Evolutionary conservation across 2,329 filamentous ascomycete genomes (phyloP).

Genomic region (Colletotrichum liaoningense): DNA sequence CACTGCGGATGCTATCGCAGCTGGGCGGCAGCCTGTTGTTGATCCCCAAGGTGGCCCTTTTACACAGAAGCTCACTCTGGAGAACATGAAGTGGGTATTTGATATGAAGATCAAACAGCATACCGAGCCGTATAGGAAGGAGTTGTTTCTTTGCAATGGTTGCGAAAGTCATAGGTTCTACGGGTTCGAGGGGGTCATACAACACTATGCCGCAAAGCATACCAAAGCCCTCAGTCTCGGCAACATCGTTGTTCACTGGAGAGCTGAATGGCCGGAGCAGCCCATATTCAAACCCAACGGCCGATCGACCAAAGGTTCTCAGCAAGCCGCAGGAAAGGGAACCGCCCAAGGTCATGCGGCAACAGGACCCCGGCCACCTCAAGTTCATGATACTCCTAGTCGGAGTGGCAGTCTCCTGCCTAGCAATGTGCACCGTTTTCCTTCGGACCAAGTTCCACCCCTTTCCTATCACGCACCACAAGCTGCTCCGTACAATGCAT

Average conservation of each 20-base stretch:
- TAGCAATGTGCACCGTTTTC: neutral
- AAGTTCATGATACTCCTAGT: neutral
- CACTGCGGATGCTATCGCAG: slow-evolving; percentile 57
- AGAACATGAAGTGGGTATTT: slow-evolving; percentile 90
- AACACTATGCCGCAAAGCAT: slow-evolving; percentile 88
- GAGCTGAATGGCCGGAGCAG: slow-evolving; percentile 81
- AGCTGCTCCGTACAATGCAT: neutral
- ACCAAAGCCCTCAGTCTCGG: slow-evolving; percentile 76
- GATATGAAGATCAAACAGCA: slow-evolving; percentile 79
- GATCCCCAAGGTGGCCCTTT: slow-evolving; percentile 66
- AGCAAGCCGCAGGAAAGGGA: neutral
- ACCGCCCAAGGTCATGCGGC: slow-evolving; percentile 9
- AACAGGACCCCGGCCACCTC: neutral
- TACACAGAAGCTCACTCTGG: slow-evolving; percentile 75
- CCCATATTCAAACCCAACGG: slow-evolving; percentile 78
- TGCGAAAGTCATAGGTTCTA: slow-evolving; percentile 78
- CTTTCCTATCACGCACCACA: neutral
- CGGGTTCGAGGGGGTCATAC: slow-evolving; percentile 81
- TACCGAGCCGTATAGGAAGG: slow-evolving; percentile 74
- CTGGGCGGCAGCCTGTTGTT: slow-evolving; percentile 54
- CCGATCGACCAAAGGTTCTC: slow-evolving; percentile 43
- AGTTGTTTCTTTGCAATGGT: slow-evolving; percentile 80
- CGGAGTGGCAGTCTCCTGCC: neutral
- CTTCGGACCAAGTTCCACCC: neutral
- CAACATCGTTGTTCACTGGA: slow-evolving; percentile 81